These are phyloP conservation scores for Cordyceps farinosa DNA, from an alignment of 2,329 filamentous ascomycete genomes.

Conservation along the genomic window DNA sequence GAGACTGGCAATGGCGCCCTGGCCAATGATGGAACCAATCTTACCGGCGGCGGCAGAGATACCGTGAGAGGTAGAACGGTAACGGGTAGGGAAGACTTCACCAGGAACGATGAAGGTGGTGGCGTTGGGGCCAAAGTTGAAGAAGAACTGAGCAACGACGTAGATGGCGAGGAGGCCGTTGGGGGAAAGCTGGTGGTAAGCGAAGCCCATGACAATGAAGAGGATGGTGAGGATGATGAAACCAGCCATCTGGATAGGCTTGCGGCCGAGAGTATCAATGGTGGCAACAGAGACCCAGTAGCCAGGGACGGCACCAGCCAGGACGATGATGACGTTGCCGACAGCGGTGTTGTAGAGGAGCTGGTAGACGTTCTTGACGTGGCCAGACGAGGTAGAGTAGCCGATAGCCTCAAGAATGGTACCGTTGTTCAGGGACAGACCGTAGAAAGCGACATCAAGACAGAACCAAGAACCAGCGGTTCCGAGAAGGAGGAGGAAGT, in stretches of 20 bases:
- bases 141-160: slow-evolving; percentile 56
- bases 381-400: slow-evolving; percentile 54
- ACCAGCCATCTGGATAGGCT: slow-evolving; percentile 68
- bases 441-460: slow-evolving; percentile 61
- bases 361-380: slow-evolving; percentile 58
- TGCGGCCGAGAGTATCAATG: slow-evolving; percentile 71
- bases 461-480: slow-evolving; percentile 81
- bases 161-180: slow-evolving; percentile 54
- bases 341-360: slow-evolving; percentile 70
- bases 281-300: slow-evolving; percentile 78
- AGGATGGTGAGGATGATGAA: slow-evolving; percentile 59
- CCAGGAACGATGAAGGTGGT: slow-evolving; percentile 57
- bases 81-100: slow-evolving; percentile 55
- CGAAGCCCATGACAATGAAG: slow-evolving; percentile 61
- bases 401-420: slow-evolving; percentile 69
- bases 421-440: slow-evolving; percentile 72
- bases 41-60: slow-evolving; percentile 55
- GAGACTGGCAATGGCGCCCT: slow-evolving; percentile 55
- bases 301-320: slow-evolving; percentile 74
- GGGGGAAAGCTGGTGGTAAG: slow-evolving; percentile 50
- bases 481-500: slow-evolving; percentile 69
- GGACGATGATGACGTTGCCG: slow-evolving; percentile 74
- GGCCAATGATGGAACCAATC: slow-evolving; percentile 54
- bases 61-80: slow-evolving; percentile 55
- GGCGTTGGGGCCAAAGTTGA: slow-evolving; percentile 57